A percentile compares a stretch with the other conserved stretches of the same genome.
Conservation (phyloP, 495 filamentous ascomycete genomes). For the Penicillium daleae region DNA sequence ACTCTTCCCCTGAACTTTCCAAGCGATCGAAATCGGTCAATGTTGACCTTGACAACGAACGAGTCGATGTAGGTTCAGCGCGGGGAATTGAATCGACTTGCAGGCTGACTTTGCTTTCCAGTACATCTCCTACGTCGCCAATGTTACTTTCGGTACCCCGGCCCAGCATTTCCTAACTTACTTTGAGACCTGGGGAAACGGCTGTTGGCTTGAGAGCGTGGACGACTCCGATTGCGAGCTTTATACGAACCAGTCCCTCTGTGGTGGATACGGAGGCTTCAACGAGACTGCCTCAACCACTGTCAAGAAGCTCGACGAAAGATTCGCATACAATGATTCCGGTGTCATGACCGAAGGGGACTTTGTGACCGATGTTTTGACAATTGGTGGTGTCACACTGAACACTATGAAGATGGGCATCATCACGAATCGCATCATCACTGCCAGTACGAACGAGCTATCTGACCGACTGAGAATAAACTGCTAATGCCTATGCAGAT, state of each 20-base stretch:
- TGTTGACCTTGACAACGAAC: not conserved
- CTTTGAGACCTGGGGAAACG: too few relatives aligned
- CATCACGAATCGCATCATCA: too few relatives aligned
- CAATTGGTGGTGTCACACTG: constrained; percentile 1
- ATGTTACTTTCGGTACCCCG: constrained; percentile 14
- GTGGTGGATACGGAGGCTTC: too few relatives aligned
- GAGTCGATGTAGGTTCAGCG: constrained; percentile 3
- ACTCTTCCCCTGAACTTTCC: not conserved
- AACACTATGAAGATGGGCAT: too few relatives aligned
- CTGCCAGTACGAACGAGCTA: too few relatives aligned
- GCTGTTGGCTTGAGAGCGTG: too few relatives aligned
- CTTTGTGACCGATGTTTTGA: constrained; percentile 16
- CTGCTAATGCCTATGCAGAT: too few relatives aligned
- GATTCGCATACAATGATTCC: constrained; percentile 13
- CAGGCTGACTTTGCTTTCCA: not conserved
- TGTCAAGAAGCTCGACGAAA: constrained; percentile 3
- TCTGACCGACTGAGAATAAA: too few relatives aligned
- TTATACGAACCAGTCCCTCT: too few relatives aligned
- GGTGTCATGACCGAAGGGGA: not conserved
- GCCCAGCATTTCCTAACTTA: not conserved
- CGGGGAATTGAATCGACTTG: not conserved
- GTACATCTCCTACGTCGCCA: constrained; percentile 9
- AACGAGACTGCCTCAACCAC: too few relatives aligned
- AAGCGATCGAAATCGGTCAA: too few relatives aligned
- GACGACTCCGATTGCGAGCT: too few relatives aligned